phyloP scores from a whole-genome alignment of 2,329 filamentous ascomycete species.

The Neopestalotiopsis sp. region DNA sequence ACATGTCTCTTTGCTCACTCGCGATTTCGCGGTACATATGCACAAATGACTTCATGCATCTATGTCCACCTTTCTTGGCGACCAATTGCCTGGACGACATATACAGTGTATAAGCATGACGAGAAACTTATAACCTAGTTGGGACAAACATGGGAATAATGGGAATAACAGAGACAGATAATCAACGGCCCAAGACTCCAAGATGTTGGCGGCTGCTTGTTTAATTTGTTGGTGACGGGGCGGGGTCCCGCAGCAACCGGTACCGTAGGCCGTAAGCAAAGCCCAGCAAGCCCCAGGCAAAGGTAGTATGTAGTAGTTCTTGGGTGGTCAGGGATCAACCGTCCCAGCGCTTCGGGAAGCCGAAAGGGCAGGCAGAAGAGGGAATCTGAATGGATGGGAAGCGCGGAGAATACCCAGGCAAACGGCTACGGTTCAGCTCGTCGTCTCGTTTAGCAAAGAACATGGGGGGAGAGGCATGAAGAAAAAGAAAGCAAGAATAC shows the following conservation, averaged over 20 bases:
- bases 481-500: background rate
- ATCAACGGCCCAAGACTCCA: background rate
- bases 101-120: background rate
- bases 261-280: background rate
- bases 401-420: background rate
- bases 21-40: background rate
- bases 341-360: constrained; percentile 7
- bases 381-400: background rate
- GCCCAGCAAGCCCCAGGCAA: background rate
- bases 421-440: background rate
- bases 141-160: background rate
- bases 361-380: background rate
- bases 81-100: background rate
- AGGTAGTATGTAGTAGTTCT: no score
- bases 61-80: background rate
- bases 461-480: background rate
- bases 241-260: background rate
- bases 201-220: background rate
- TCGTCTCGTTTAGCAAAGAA: background rate
- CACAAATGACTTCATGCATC: background rate
- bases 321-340: constrained; percentile 5
- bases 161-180: background rate
- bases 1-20: background rate
- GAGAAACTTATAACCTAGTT: background rate
- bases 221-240: background rate